A percentile compares a stretch with the other conserved stretches of the same genome.
phyloP scores from a whole-genome alignment of 75 land plant species.

The Cryptomeria japonica region DNA sequence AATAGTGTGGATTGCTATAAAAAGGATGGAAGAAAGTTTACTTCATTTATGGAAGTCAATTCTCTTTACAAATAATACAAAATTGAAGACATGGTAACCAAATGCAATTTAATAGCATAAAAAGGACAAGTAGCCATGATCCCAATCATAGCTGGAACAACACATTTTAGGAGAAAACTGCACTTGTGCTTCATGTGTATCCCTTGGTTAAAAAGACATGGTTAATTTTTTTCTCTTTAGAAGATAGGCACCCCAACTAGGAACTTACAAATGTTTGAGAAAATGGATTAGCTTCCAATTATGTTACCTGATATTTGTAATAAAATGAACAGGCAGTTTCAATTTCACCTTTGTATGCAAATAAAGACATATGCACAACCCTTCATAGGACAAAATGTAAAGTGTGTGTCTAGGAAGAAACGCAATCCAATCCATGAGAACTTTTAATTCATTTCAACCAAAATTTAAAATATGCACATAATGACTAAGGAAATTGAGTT shows the following conservation, averaged over 20 bases:
- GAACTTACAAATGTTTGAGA: conserved; percentile 41
- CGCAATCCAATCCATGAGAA: neutral
- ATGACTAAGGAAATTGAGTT: no score
- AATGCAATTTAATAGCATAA: no score
- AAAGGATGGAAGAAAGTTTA: no score
- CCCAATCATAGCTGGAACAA: conserved; percentile 77
- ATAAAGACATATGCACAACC: neutral
- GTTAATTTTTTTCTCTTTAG: conserved; percentile 53
- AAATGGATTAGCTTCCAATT: neutral
- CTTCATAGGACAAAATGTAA: neutral
- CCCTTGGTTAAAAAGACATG: conserved; percentile 77
- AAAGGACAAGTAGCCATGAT: conserved; percentile 55
- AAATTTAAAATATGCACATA: no score
- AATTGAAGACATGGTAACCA: no score
- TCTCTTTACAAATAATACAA: no score
- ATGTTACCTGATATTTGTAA: neutral
- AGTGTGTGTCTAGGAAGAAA: neutral
- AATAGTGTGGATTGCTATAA: no score
- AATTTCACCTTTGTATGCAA: neutral
- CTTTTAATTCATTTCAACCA: neutral
- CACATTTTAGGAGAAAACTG: conserved; percentile 74
- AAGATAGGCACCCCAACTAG: conserved; percentile 81
- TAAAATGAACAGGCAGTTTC: neutral
- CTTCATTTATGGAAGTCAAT: no score
- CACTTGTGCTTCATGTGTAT: conserved; percentile 70